A percentile compares a stretch with the other conserved stretches of the same genome.
Conservation (phyloP, 108 stramenopile genomes). For the Nannochloropsis granulata region DNA sequence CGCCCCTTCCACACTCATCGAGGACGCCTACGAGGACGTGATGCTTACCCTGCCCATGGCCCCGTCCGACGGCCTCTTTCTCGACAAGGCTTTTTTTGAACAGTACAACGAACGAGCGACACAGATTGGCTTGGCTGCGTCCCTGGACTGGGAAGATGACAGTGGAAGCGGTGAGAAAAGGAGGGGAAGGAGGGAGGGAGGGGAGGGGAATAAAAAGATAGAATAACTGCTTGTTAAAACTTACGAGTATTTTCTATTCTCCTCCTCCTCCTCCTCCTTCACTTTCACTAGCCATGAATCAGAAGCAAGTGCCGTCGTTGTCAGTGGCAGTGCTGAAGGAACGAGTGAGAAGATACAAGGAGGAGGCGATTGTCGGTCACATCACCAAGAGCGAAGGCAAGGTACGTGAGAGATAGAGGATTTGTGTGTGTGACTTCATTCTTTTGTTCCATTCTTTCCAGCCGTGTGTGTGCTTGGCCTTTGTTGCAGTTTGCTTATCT, state of each 20-base stretch:
- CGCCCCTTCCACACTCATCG: background rate
- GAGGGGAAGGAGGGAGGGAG: background rate
- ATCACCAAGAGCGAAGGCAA: background rate
- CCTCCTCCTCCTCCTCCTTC: no score
- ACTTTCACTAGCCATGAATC: no score
- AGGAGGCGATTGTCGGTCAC: background rate
- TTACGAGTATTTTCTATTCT: no score
- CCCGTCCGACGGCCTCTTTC: conserved; percentile 28
- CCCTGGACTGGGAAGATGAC: background rate
- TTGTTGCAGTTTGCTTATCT: background rate
- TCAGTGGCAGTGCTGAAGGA: background rate
- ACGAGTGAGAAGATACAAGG: background rate
- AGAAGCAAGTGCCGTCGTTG: background rate
- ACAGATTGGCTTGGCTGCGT: background rate
- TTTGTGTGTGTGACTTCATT: no score
- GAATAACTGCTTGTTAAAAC: no score
- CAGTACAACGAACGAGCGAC: conserved; percentile 15
- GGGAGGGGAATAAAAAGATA: background rate
- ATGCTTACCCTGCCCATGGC: conserved; percentile 28
- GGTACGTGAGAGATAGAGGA: background rate
- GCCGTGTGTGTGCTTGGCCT: background rate
- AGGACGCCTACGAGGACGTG: background rate
- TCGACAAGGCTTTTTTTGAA: conserved; percentile 31
- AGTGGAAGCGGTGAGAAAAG: background rate
- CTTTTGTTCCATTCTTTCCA: no score